Evolutionary conservation across 495 filamentous ascomycete species (phyloP).

Genomic region (Aspergillus cristatus): DNA sequence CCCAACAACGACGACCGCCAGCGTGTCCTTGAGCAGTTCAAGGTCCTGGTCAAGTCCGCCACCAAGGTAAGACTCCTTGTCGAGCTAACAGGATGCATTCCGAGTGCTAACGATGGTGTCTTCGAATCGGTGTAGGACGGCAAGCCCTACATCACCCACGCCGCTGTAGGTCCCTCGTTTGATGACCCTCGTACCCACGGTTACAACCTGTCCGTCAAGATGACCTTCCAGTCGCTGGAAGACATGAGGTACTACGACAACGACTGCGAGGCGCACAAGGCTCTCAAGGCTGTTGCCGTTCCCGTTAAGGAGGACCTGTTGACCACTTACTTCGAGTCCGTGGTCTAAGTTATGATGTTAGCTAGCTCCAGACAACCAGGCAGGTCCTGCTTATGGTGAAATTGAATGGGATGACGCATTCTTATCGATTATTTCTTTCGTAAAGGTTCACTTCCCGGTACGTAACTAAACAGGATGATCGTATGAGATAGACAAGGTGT

Average conservation of each 20-base stretch:
- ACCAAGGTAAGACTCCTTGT: constrained; percentile 17
- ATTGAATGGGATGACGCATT: too few species aligned
- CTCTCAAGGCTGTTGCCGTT: constrained; percentile 31
- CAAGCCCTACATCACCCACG: constrained; percentile 44
- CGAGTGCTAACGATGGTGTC: too few species aligned
- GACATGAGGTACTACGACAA: constrained; percentile 53
- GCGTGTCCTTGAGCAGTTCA: constrained; percentile 20
- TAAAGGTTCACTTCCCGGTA: too few species aligned
- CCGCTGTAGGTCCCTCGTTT: constrained; percentile 21
- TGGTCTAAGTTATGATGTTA: too few species aligned
- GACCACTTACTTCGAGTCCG: constrained; percentile 25
- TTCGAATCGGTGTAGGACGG: constrained; percentile 36
- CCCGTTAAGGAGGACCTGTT: constrained; percentile 18
- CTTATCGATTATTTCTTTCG: too few species aligned
- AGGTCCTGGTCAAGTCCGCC: constrained; percentile 19
- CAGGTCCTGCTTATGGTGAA: too few species aligned
- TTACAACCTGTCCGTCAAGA: constrained; percentile 39
- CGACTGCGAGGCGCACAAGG: constrained; percentile 40
- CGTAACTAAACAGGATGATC: too few species aligned
- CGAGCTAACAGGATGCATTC: too few species aligned
- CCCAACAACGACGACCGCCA: constrained; percentile 18
- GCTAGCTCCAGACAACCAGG: too few species aligned
- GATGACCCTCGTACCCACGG: constrained; percentile 39
- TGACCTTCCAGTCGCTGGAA: constrained; percentile 39
- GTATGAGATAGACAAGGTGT: too few species aligned